Percentiles rank a stretch among this genome's conserved stretches.
Evolutionary conservation across 345 rosid genomes (phyloP).

Genomic region (Gossypium longicalyx): DNA sequence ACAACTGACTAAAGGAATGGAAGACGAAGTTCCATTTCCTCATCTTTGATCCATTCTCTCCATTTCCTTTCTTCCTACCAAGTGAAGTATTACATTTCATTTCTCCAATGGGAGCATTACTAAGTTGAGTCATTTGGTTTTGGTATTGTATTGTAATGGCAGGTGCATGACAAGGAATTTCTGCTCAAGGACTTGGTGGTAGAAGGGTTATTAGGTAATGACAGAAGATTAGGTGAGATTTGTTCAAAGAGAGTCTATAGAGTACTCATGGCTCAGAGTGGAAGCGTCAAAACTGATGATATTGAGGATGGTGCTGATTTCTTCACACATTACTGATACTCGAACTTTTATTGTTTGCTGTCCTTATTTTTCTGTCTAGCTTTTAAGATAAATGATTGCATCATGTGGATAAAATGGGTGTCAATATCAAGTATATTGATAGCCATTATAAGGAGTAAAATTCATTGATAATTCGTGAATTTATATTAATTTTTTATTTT

Average conservation of each 20-base stretch:
- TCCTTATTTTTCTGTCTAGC: background rate
- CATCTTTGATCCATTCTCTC: background rate
- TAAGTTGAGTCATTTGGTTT: background rate
- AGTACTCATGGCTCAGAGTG: slow-evolving; percentile 71
- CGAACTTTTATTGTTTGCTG: background rate
- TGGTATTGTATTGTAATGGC: slow-evolving; percentile 17
- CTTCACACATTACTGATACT: slow-evolving; percentile 30
- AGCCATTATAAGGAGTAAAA: background rate
- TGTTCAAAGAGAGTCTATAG: slow-evolving; percentile 86
- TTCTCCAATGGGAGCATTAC: background rate
- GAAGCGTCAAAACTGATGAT: slow-evolving; percentile 70
- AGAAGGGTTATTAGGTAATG: slow-evolving; percentile 68
- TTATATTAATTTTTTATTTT: too few relatives aligned
- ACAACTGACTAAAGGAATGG: background rate
- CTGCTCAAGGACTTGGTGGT: slow-evolving; percentile 64
- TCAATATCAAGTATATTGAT: background rate
- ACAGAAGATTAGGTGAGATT: slow-evolving; percentile 72
- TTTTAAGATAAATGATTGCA: background rate
- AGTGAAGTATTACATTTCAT: background rate
- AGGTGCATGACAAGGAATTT: slow-evolving; percentile 91
- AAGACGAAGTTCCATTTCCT: background rate
- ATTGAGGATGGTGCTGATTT: slow-evolving; percentile 90
- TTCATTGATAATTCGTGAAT: background rate
- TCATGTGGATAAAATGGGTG: background rate
- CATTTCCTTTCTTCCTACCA: background rate